Percentiles rank a stretch among this genome's conserved stretches.
phyloP scores from a whole-genome alignment of 2,329 filamentous ascomycete genomes.

The Fusarium duplospermum region DNA sequence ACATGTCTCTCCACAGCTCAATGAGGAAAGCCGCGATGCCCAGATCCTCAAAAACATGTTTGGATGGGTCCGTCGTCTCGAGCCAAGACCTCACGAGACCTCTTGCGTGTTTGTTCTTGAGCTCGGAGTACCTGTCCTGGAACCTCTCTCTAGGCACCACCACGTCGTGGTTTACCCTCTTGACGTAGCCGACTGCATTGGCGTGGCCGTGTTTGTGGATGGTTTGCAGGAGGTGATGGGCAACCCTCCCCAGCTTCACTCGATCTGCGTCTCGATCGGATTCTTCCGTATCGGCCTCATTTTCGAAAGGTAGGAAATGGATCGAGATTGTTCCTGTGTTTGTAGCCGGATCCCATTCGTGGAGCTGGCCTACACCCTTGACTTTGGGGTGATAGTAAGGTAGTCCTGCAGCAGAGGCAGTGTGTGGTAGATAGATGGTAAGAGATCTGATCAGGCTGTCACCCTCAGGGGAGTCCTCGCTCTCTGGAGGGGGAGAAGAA shows the following conservation, averaged over 20 bases:
- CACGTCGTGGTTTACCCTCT: conserved; percentile 85
- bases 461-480: conserved; percentile 24
- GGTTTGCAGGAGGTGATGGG: conserved; percentile 73
- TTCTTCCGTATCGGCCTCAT: conserved; percentile 28
- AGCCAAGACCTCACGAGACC: conserved; percentile 80
- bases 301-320: conserved; percentile 67
- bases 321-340: conserved; percentile 65
- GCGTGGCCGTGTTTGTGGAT: conserved; percentile 81
- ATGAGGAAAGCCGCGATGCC: conserved; percentile 92
- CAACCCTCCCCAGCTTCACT: conserved; percentile 72
- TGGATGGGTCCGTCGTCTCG: conserved; percentile 86
- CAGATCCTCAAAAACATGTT: conserved; percentile 96
- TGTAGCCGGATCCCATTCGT: conserved; percentile 67
- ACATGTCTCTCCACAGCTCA: conserved; percentile 91
- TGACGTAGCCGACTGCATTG: conserved; percentile 74
- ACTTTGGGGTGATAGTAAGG: conserved; percentile 92
- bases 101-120: conserved; percentile 84
- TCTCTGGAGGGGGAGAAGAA: conserved; percentile 31
- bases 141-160: conserved; percentile 80
- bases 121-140: conserved; percentile 82
- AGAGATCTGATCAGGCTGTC: conserved; percentile 46
- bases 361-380: conserved; percentile 78
- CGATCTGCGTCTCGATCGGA: conserved; percentile 29
- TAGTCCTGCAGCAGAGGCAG: conserved; percentile 68
- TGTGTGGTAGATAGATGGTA: conserved; percentile 84